A percentile compares a stretch with the other conserved stretches of the same genome.
Evolutionary conservation across 2,329 filamentous ascomycete species (phyloP).

Genomic region (Penicillium sp.): DNA sequence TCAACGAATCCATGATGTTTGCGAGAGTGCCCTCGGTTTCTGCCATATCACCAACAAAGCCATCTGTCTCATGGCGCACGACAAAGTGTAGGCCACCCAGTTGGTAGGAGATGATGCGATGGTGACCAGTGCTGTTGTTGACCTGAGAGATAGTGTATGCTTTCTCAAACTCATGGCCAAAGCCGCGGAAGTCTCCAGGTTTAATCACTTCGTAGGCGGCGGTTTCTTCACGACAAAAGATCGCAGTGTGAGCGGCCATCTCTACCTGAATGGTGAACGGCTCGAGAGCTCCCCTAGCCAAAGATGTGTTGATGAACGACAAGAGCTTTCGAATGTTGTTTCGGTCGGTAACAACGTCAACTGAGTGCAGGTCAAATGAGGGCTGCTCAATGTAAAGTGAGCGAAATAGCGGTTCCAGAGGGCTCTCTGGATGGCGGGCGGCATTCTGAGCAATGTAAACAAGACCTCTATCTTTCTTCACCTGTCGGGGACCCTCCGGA

Average conservation of each 20-base stretch:
- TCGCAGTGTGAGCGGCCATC: conserved; percentile 44
- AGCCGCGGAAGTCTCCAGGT: background rate
- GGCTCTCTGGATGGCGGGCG: conserved; percentile 51
- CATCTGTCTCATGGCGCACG: conserved; percentile 6
- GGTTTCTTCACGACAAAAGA: conserved; percentile 36
- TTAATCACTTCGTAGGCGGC: background rate
- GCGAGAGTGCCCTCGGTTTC: background rate
- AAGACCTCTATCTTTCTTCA: conserved; percentile 44
- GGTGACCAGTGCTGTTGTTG: background rate
- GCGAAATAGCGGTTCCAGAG: conserved; percentile 57
- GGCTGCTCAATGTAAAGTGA: conserved; percentile 49
- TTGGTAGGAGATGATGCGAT: background rate
- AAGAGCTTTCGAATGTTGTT: conserved; percentile 43
- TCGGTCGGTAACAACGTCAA: conserved; percentile 55
- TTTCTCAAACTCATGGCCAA: conserved; percentile 3
- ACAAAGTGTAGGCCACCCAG: conserved; percentile 1
- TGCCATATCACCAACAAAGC: background rate
- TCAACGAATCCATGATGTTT: background rate
- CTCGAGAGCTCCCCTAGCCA: conserved; percentile 34
- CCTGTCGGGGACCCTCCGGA: conserved; percentile 30
- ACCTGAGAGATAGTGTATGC: background rate
- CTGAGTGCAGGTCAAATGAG: conserved; percentile 40
- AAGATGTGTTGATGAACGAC: background rate
- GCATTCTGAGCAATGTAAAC: conserved; percentile 56
- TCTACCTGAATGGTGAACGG: conserved; percentile 54